These are phyloP conservation scores for Artomyces pyxidatus DNA, from an alignment of 768 basidiomycete species.

Conservation along the genomic window DNA sequence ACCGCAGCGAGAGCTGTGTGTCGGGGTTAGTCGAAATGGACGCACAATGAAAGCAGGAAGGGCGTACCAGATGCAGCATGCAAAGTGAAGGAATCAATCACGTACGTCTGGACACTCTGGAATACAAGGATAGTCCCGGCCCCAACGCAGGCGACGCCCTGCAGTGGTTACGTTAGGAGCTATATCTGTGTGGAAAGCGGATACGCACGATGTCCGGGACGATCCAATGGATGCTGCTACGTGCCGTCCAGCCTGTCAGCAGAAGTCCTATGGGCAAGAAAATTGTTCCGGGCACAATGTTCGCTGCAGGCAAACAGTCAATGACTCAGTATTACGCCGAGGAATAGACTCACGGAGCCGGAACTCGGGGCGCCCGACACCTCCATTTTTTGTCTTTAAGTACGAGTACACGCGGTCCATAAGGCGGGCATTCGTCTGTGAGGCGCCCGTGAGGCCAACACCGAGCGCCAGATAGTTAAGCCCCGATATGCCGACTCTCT, in stretches of 20 bases:
- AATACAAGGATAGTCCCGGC: constrained; percentile 52
- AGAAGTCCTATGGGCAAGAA: constrained; percentile 61
- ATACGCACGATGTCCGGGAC: constrained; percentile 49
- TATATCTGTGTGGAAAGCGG: too few relatives aligned
- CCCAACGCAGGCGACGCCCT: constrained; percentile 54
- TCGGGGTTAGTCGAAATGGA: too few relatives aligned
- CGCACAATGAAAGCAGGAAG: too few relatives aligned
- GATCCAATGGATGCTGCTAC: constrained; percentile 57
- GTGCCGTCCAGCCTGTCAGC: constrained; percentile 63
- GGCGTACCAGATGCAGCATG: constrained; percentile 58
- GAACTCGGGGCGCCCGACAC: constrained; percentile 46
- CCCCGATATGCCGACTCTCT: constrained; percentile 50
- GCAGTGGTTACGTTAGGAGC: too few relatives aligned
- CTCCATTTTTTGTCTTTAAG: constrained; percentile 44
- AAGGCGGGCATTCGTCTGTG: constrained; percentile 44
- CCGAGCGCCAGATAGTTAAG: constrained; percentile 70
- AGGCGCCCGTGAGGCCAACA: constrained; percentile 43
- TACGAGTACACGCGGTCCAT: constrained; percentile 51
- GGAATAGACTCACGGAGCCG: constrained; percentile 39
- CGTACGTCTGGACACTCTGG: constrained; percentile 57
- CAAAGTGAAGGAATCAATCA: constrained; percentile 59
- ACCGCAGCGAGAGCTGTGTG: constrained; percentile 63
- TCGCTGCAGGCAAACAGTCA: too few relatives aligned
- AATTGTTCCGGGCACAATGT: constrained; percentile 51
- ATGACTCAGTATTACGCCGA: too few relatives aligned